Conservation (phyloP, 2,329 filamentous ascomycete species). For the Aspergillus unguis region DNA sequence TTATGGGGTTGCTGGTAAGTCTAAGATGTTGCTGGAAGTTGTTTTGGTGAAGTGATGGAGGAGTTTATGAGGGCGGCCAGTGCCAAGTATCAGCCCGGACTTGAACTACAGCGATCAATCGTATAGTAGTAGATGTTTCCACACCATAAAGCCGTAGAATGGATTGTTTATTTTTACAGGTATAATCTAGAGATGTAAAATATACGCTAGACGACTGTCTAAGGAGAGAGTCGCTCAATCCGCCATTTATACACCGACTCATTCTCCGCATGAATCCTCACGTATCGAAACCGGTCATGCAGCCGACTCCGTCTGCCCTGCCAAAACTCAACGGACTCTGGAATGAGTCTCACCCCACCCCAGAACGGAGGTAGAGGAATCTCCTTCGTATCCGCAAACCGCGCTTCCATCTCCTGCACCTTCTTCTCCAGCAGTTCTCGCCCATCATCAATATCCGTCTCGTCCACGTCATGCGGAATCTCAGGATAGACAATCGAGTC, state of each 20-base stretch:
- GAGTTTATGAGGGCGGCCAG: background rate
- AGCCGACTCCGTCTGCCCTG: constrained; percentile 85
- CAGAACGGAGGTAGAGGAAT: constrained; percentile 93
- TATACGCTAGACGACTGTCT: constrained; percentile 4
- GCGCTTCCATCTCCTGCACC: constrained; percentile 72
- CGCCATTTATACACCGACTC: constrained; percentile 45
- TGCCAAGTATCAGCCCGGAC: constrained; percentile 3
- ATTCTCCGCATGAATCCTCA: constrained; percentile 62
- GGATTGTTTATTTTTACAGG: no score
- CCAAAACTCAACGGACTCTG: constrained; percentile 91
- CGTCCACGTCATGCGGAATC: constrained; percentile 28
- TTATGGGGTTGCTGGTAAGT: background rate
- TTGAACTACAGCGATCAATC: background rate
- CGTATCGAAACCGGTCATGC: constrained; percentile 91
- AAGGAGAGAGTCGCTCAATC: constrained; percentile 41
- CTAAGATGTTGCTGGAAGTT: background rate
- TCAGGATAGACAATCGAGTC: constrained; percentile 16
- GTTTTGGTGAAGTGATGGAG: background rate
- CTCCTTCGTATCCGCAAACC: constrained; percentile 69
- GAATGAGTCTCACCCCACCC: constrained; percentile 84
- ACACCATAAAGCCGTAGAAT: no score
- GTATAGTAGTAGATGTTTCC: background rate
- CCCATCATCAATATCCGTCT: constrained; percentile 57
- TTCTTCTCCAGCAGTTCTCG: constrained; percentile 70
- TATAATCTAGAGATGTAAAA: no score